Evolutionary conservation across 148 eudicot species (phyloP), one percentile per base, ranked within the genome.

Genomic region (Dianthus caryophyllus): DNA sequence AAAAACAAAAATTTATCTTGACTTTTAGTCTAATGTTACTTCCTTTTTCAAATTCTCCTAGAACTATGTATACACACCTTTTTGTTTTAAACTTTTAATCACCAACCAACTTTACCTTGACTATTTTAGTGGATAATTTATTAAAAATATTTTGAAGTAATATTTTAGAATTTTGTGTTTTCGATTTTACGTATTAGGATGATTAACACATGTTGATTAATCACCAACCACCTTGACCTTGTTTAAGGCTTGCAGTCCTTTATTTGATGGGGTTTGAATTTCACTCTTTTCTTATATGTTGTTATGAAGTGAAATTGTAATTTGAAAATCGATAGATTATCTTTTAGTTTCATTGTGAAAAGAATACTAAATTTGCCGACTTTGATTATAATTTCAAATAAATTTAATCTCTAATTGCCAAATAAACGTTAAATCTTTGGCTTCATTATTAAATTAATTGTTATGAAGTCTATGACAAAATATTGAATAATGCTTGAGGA

Each of bases 401-500:
- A n/a, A 29, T 16, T 33, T 33, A 33, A 33, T 33, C 7, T 57
- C 58, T 53, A 53, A 53, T 22, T 22, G 58, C 25, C 58, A 53
- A 41, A 41, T 1, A 6, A 41, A 41, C 44, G 10, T 1, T 41
- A 41, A 41, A 6, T 43, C 0, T 41, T 31, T 39, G 52, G 71
- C 10, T 68, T 8, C 15, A 43, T 27, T 16, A 2, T 31, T 31
- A 46, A 44, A 48, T 65, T 5, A 17, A 2, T 33, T 58, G 15
- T 29, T 39, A 18, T n/a, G 4, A 43, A 59, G 56, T 58, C 60
- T 39, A 46, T 9, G 41, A 31, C 24, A 46, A 59, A 30, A 31
- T 59, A 33, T 59, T 59, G 63, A 59, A 53, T 73, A n/a, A n/a
- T n/a, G 43, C 54, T 33, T 75, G 66, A 9, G 78, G 41, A 59